A percentile compares a stretch with the other conserved stretches of the same genome.
phyloP scores from a whole-genome alignment of 495 filamentous ascomycete genomes.

The Podospora pseudocomata region DNA sequence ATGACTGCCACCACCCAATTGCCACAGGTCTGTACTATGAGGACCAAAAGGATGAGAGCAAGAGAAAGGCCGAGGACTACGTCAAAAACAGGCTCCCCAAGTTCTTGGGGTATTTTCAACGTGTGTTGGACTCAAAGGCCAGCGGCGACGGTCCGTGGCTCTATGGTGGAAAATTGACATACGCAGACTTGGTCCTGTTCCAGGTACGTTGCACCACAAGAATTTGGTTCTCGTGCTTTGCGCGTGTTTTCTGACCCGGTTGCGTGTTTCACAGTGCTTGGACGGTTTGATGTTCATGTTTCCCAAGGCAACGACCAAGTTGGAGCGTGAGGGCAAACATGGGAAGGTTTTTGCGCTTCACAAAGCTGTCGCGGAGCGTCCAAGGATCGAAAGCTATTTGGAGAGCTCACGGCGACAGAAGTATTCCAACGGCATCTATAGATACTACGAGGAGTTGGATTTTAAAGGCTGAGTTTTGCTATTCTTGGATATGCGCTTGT shows the following conservation, averaged over 20 bases:
- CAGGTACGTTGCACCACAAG: conserved; percentile 43
- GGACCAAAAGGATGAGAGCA: conserved; percentile 60
- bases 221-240: neutral
- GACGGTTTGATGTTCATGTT: conserved; percentile 59
- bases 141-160: conserved; percentile 56
- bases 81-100: conserved; percentile 59
- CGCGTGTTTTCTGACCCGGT: neutral
- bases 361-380: conserved; percentile 50
- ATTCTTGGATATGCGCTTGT: too few species aligned
- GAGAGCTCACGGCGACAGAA: conserved; percentile 52
- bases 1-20: conserved; percentile 67
- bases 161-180: conserved; percentile 55
- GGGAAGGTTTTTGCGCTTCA: conserved; percentile 52
- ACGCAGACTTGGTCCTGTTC: conserved; percentile 66
- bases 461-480: conserved; percentile 23
- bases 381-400: conserved; percentile 58
- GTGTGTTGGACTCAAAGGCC: conserved; percentile 53
- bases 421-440: conserved; percentile 55
- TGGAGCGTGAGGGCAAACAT: conserved; percentile 47
- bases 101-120: conserved; percentile 61
- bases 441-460: conserved; percentile 62
- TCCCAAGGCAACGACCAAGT: conserved; percentile 52
- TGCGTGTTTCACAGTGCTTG: conserved; percentile 33
- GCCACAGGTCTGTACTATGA: conserved; percentile 56
- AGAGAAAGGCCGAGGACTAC: conserved; percentile 49